A percentile compares a stretch with the other conserved stretches of the same genome.
phyloP scores from a whole-genome alignment of 2,329 filamentous ascomycete genomes.

The Alternaria viburni region DNA sequence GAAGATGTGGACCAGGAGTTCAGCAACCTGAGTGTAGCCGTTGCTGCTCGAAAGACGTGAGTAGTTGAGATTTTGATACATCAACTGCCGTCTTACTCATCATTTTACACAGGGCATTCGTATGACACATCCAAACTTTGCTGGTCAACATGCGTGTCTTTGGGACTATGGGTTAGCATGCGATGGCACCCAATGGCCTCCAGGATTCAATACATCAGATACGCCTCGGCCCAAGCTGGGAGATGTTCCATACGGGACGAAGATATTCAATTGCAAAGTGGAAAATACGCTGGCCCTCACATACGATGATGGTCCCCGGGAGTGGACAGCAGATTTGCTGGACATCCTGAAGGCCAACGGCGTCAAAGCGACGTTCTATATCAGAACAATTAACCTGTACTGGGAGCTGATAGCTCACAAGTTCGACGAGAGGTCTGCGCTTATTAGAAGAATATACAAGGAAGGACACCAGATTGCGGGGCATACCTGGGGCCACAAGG shows the following conservation, averaged over 20 bases:
- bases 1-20: constrained; percentile 4
- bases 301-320: constrained; percentile 61
- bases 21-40: background rate
- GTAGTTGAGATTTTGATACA: background rate
- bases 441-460: constrained; percentile 55
- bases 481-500: constrained; percentile 53
- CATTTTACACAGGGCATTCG: background rate
- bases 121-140: background rate
- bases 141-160: background rate
- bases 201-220: background rate
- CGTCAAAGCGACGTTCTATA: constrained; percentile 53
- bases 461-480: constrained; percentile 62
- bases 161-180: constrained; percentile 2
- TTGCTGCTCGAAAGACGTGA: background rate
- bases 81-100: background rate
- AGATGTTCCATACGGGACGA: background rate
- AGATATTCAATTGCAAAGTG: constrained; percentile 28
- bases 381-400: constrained; percentile 55
- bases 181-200: background rate
- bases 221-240: background rate
- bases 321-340: constrained; percentile 58
- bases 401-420: constrained; percentile 53
- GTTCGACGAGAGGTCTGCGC: constrained; percentile 38
- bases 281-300: constrained; percentile 56
- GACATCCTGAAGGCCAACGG: constrained; percentile 57